These are phyloP conservation scores for Paradendryphiella salina DNA, from an alignment of 2,329 filamentous ascomycete species.

Conservation along the genomic window DNA sequence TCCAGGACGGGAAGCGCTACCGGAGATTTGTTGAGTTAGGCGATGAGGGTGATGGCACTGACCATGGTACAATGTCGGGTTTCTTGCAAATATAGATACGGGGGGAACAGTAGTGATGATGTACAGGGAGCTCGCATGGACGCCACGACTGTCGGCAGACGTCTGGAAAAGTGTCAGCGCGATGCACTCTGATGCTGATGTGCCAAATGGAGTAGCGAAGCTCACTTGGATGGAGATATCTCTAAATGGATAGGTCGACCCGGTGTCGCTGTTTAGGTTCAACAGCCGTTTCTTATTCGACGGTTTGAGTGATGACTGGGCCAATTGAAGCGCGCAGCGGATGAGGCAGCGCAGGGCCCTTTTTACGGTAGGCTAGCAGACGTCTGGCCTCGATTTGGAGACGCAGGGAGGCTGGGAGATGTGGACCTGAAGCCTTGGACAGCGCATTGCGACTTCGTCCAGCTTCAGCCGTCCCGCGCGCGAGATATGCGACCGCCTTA, in stretches of 20 bases:
- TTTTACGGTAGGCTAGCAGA: constrained; percentile 40
- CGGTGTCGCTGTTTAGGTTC: constrained; percentile 30
- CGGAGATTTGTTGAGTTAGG: constrained; percentile 41
- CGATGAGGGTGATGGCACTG: constrained; percentile 22
- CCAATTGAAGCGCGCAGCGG: constrained; percentile 41
- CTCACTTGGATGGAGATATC: constrained; percentile 35
- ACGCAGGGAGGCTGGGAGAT: constrained; percentile 40
- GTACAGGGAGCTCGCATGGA: constrained; percentile 29
- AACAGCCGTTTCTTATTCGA: constrained; percentile 42
- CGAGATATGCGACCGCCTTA: constrained; percentile 41
- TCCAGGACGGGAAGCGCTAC: constrained; percentile 27
- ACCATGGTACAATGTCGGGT: constrained; percentile 28
- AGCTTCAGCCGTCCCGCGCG: constrained; percentile 35
- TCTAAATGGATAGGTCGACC: constrained; percentile 40
- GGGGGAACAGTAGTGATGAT: constrained; percentile 16
- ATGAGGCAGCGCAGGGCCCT: constrained; percentile 39
- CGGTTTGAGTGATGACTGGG: constrained; percentile 23
- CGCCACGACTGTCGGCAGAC: constrained; percentile 23
- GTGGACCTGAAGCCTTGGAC: constrained; percentile 37
- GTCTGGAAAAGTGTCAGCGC: constrained; percentile 36
- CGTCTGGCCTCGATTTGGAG: constrained; percentile 40
- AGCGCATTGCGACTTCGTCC: constrained; percentile 46
- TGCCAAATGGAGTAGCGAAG: constrained; percentile 28
- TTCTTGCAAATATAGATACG: constrained; percentile 7
- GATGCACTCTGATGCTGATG: constrained; percentile 14